phyloP scores from a whole-genome alignment of 2,329 filamentous ascomycete genomes.

The Magnaporthiopsis incrustans region DNA sequence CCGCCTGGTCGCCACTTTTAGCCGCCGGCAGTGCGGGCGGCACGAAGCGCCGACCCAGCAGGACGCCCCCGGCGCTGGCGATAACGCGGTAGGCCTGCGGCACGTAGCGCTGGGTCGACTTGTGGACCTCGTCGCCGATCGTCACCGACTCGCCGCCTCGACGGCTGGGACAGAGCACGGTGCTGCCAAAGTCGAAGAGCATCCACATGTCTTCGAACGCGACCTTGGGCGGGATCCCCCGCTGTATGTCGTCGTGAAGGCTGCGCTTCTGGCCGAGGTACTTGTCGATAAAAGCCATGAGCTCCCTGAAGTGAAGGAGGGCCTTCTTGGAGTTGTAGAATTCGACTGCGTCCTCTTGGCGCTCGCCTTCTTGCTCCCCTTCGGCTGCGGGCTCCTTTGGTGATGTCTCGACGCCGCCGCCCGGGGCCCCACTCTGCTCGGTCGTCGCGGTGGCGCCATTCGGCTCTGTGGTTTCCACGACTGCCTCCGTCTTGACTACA shows the following conservation, averaged over 20 bases:
- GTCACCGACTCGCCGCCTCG: background rate
- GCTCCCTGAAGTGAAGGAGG: background rate
- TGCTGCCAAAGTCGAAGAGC: background rate
- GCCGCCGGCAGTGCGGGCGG: background rate
- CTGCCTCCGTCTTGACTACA: too few species aligned
- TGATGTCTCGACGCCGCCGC: too few species aligned
- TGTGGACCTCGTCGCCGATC: background rate
- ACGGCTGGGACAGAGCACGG: background rate
- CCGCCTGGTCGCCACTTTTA: background rate
- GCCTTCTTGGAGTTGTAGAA: background rate
- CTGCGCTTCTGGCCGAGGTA: background rate
- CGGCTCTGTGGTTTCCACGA: too few species aligned
- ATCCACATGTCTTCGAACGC: background rate
- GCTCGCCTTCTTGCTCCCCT: too few species aligned
- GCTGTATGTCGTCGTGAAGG: background rate
- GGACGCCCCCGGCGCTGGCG: background rate
- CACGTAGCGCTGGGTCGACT: background rate
- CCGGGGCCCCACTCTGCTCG: too few species aligned
- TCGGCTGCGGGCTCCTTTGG: background rate
- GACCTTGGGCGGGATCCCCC: background rate
- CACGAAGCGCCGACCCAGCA: background rate
- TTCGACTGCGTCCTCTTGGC: too few species aligned
- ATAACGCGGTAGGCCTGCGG: constrained; percentile 1
- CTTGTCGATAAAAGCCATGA: background rate
- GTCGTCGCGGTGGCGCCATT: too few species aligned